Conservation (phyloP, 2,329 filamentous ascomycete genomes). For the Xylariaceae sp. region DNA sequence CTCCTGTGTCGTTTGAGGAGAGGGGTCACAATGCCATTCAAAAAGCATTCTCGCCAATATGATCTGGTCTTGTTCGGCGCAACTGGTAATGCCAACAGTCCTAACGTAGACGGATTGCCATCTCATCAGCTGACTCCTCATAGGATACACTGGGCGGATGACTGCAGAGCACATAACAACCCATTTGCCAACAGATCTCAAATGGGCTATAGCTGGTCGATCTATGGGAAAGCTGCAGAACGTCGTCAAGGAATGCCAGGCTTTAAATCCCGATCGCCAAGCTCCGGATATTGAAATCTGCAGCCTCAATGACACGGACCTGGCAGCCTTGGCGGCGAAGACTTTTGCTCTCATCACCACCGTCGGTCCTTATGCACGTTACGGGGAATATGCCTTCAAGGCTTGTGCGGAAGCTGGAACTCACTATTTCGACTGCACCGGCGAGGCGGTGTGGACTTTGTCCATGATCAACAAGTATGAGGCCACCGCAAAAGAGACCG, state of each 20-base stretch:
- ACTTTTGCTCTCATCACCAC: constrained; percentile 59
- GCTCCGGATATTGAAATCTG: constrained; percentile 55
- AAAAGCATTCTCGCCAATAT: constrained; percentile 56
- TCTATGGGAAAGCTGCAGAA: constrained; percentile 60
- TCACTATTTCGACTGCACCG: constrained; percentile 66
- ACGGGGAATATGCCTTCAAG: constrained; percentile 62
- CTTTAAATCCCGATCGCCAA: constrained; percentile 67
- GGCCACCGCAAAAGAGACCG: constrained; percentile 51
- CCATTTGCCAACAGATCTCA: constrained; percentile 34
- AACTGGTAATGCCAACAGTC: constrained; percentile 46
- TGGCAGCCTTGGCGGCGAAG: constrained; percentile 56
- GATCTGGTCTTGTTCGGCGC: constrained; percentile 62
- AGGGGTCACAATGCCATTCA: constrained; percentile 46
- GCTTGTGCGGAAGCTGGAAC: constrained; percentile 65
- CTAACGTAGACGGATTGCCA: constrained; percentile 5
- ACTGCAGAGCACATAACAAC: constrained; percentile 37
- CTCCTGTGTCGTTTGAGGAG: not conserved
- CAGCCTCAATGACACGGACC: constrained; percentile 48
- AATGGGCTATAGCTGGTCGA: constrained; percentile 40
- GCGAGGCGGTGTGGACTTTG: constrained; percentile 61
- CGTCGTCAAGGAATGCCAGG: constrained; percentile 68
- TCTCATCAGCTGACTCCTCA: constrained; percentile 9
- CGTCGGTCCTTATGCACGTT: constrained; percentile 60
- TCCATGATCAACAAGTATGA: constrained; percentile 65
- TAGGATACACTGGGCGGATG: constrained; percentile 38